phyloP scores from a whole-genome alignment of 148 eudicot species.

The Rhododendron ferrugineum region DNA sequence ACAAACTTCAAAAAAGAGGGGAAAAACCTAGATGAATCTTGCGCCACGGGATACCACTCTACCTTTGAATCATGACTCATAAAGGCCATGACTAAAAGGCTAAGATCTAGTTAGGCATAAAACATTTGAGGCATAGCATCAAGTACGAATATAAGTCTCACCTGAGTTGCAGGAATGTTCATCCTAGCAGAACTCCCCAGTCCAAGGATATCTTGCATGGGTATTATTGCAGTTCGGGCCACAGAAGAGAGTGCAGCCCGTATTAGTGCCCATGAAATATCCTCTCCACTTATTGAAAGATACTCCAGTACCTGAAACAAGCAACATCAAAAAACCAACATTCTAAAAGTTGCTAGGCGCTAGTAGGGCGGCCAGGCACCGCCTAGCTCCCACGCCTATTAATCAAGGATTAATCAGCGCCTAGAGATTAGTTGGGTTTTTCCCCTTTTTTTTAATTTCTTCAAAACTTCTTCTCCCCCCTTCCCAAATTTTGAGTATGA shows the following conservation, averaged over 20 bases:
- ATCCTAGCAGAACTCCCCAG: constrained; percentile 87
- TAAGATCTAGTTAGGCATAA: not conserved
- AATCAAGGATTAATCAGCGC: no score
- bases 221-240: constrained; percentile 74
- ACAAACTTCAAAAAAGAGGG: not conserved
- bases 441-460: no score
- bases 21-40: not conserved
- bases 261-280: constrained; percentile 80
- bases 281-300: constrained; percentile 45
- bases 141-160: constrained; percentile 16
- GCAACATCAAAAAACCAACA: not conserved
- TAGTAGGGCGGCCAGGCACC: no score
- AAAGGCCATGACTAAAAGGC: not conserved
- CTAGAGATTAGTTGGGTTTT: no score
- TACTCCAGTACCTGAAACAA: constrained; percentile 59
- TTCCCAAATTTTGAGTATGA: no score
- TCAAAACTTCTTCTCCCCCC: no score
- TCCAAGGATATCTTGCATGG: constrained; percentile 92
- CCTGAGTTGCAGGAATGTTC: constrained; percentile 98
- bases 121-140: not conserved
- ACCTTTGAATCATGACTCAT: no score
- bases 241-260: constrained; percentile 69
- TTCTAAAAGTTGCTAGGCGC: no score
- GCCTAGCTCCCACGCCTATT: no score
- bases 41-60: not conserved